These are phyloP conservation scores for Alnus rubra DNA, from an alignment of 306 rosid species.

Conservation along the genomic window DNA sequence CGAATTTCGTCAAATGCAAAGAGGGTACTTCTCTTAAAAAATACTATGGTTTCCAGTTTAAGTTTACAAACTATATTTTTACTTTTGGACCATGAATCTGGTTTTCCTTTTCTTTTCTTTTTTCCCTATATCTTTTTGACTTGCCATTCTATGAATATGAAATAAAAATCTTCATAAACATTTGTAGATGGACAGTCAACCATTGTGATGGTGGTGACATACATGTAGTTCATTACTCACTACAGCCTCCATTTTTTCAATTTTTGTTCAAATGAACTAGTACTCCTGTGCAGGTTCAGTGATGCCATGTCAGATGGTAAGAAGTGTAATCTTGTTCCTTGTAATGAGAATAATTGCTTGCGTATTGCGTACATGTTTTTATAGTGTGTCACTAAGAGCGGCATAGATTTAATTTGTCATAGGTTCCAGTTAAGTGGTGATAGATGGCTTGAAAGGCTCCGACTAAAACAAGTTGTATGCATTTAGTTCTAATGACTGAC, in stretches of 20 bases:
- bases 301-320: no score
- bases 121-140: not conserved
- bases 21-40: constrained; percentile 45
- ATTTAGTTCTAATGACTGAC: not conserved
- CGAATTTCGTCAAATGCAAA: constrained; percentile 65
- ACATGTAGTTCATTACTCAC: not conserved
- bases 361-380: no score
- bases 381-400: not conserved
- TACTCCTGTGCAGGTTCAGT: no score
- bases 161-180: not conserved
- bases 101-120: not conserved
- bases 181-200: not conserved
- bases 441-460: not conserved
- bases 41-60: constrained; percentile 12
- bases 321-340: not conserved
- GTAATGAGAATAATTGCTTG: not conserved
- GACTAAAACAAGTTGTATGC: not conserved
- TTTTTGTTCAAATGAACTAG: not conserved
- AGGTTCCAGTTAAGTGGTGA: not conserved
- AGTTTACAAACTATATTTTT: not conserved
- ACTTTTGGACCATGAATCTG: not conserved
- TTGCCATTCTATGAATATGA: not conserved
- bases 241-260: not conserved
- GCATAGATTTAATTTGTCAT: not conserved
- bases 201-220: not conserved